phyloP scores from a whole-genome alignment of 2,329 filamentous ascomycete genomes.

The Trichoderma koningiopsis region DNA sequence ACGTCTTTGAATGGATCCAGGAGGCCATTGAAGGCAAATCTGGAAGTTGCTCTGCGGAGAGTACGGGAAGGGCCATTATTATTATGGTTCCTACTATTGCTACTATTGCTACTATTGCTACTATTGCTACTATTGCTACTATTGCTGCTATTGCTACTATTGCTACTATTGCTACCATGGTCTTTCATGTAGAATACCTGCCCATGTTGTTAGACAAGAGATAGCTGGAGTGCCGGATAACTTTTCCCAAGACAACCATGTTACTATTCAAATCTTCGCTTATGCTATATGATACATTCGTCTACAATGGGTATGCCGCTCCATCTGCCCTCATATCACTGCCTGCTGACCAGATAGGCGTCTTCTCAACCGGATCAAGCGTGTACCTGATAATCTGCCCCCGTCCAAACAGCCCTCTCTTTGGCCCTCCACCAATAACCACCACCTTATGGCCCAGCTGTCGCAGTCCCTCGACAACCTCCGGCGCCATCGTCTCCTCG shows the following conservation, averaged over 20 bases:
- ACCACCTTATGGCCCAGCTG: constrained; percentile 72
- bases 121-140: no score
- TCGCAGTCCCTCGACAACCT: constrained; percentile 67
- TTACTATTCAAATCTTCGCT: background rate
- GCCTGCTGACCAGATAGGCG: constrained; percentile 79
- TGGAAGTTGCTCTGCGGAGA: no score
- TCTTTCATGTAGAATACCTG: no score
- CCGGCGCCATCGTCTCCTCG: constrained; percentile 77
- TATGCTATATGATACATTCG: background rate
- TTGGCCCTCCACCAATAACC: constrained; percentile 63
- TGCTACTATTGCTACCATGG: no score
- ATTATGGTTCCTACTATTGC: no score
- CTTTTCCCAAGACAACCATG: background rate
- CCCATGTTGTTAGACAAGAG: no score
- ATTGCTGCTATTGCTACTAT: no score
- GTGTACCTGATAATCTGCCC: constrained; percentile 84
- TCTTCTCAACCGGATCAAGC: constrained; percentile 67
- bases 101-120: no score
- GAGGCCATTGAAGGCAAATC: no score
- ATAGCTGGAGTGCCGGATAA: no score
- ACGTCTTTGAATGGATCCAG: no score
- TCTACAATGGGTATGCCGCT: constrained; percentile 56
- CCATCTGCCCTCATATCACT: constrained; percentile 90
- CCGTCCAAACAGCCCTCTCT: constrained; percentile 73
- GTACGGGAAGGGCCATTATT: no score